Evolutionary conservation across 768 basidiomycete genomes (phyloP).

Genomic region (Candolleomyces aberdarensis): DNA sequence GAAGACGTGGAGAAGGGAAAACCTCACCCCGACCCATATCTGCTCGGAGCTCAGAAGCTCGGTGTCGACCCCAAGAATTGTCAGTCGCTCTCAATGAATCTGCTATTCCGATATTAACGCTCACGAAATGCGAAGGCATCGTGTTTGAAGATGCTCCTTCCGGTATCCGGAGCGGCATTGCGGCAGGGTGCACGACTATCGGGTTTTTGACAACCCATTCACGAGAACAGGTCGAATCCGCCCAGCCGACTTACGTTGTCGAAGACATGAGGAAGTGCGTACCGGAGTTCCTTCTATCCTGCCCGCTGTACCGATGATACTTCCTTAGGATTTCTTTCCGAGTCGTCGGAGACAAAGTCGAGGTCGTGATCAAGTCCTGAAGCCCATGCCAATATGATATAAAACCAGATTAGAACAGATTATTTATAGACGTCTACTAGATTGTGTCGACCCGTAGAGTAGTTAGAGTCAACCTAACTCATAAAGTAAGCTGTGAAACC

Average conservation of each 20-base stretch:
- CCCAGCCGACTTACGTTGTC: constrained; percentile 66
- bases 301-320: background rate
- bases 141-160: constrained; percentile 93
- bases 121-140: constrained; percentile 44
- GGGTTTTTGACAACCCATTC: constrained; percentile 82
- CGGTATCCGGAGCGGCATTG: constrained; percentile 74
- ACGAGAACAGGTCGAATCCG: constrained; percentile 61
- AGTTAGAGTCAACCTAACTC: background rate
- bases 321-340: constrained; percentile 7
- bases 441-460: background rate
- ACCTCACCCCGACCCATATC: constrained; percentile 88
- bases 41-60: constrained; percentile 75
- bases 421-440: constrained; percentile 3
- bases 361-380: constrained; percentile 9
- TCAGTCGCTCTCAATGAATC: constrained; percentile 23
- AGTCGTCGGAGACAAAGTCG: constrained; percentile 10
- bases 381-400: background rate
- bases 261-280: constrained; percentile 65
- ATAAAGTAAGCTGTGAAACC: background rate
- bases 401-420: background rate
- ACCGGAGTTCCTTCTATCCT: background rate
- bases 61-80: constrained; percentile 63
- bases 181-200: constrained; percentile 82
- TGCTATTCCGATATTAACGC: constrained; percentile 1
- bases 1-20: constrained; percentile 83